Conservation (phyloP, 208 protist species). For the Acanthamoeba healyi region DNA sequence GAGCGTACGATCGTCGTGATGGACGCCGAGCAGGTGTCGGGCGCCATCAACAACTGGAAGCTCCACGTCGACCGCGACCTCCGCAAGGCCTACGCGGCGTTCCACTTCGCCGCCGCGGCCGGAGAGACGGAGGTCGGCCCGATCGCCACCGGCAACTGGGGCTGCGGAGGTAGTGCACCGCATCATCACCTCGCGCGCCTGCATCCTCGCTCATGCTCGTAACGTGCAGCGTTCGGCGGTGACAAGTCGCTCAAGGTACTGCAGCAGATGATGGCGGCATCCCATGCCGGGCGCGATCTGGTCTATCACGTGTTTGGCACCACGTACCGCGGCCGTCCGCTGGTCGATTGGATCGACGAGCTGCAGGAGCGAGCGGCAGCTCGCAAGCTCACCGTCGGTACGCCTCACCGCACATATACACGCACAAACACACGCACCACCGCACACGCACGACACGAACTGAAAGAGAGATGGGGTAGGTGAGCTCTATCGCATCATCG, state of each 20-base stretch:
- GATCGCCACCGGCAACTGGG: slow-evolving; percentile 36
- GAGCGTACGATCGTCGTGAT: not conserved
- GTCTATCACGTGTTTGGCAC: not conserved
- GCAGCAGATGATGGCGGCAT: slow-evolving; percentile 13
- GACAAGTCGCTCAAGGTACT: slow-evolving; percentile 38
- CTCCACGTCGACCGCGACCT: slow-evolving; percentile 18
- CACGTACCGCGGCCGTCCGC: not conserved
- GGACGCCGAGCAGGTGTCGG: not conserved
- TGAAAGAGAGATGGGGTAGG: no score
- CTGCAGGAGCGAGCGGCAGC: not conserved
- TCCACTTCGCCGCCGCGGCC: not conserved
- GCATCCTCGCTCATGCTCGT: no score
- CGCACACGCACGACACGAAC: no score
- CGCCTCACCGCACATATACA: not conserved
- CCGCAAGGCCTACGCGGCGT: slow-evolving; percentile 1
- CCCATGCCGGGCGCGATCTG: not conserved
- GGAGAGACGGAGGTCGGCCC: not conserved
- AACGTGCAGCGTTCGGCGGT: not conserved
- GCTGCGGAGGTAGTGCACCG: slow-evolving; percentile 59
- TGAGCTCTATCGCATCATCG: no score
- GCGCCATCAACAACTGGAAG: not conserved
- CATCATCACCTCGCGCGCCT: no score
- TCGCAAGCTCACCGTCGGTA: not conserved
- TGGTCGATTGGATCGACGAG: not conserved
- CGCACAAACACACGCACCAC: no score